phyloP scores from a whole-genome alignment of 768 basidiomycete genomes.

The Leucocoprinus sp. region DNA sequence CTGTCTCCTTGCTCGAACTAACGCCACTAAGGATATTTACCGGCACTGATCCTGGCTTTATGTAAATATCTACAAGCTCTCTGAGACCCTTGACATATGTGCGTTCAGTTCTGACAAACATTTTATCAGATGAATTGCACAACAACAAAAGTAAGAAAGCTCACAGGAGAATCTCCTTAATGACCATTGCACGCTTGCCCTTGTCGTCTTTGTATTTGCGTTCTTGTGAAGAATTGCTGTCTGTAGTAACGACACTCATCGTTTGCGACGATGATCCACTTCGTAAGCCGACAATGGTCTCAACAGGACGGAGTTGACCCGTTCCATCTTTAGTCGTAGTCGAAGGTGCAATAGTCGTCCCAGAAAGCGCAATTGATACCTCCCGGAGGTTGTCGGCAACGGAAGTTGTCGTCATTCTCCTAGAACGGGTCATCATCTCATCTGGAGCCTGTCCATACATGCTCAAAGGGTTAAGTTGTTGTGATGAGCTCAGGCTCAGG shows the following conservation, averaged over 20 bases:
- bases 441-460: conserved; percentile 49
- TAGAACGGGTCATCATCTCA: conserved; percentile 39
- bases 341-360: conserved; percentile 31
- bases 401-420: conserved; percentile 56
- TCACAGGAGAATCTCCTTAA: conserved; percentile 88
- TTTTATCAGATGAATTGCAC: conserved; percentile 4
- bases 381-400: conserved; percentile 50
- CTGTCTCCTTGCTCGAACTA: conserved; percentile 69
- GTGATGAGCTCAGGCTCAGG: conserved; percentile 65
- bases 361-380: conserved; percentile 44
- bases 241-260: conserved; percentile 65
- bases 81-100: conserved; percentile 93
- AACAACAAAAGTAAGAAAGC: conserved; percentile 22
- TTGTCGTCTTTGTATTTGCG: conserved; percentile 91
- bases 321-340: conserved; percentile 30
- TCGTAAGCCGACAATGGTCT: conserved; percentile 53
- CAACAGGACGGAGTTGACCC: conserved; percentile 55
- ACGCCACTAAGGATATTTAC: conserved; percentile 66
- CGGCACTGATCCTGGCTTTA: conserved; percentile 70
- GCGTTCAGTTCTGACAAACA: conserved; percentile 68
- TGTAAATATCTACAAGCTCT: conserved; percentile 92
- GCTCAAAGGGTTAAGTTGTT: conserved; percentile 48
- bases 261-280: conserved; percentile 58
- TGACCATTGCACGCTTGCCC: conserved; percentile 70
- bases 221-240: conserved; percentile 67